Conservation (phyloP, 2,329 filamentous ascomycete species). For the Penicillium sp. region DNA sequence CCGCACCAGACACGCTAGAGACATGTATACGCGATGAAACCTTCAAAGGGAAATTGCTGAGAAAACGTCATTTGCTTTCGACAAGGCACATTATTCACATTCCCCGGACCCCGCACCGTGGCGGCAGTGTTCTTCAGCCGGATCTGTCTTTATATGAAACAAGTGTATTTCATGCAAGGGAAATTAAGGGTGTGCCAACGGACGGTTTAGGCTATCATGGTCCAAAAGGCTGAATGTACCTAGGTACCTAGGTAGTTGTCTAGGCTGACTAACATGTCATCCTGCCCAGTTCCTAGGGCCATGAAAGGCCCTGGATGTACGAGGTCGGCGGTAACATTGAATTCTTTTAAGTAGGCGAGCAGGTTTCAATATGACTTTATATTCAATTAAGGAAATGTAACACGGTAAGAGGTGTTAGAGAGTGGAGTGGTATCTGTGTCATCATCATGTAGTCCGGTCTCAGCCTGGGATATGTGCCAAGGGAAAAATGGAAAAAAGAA, state of each 20-base stretch:
- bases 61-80: not conserved
- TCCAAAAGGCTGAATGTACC: not conserved
- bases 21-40: not conserved
- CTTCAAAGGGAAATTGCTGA: not conserved
- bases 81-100: not conserved
- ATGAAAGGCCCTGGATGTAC: not conserved
- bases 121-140: not conserved
- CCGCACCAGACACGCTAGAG: not conserved
- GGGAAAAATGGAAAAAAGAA: not conserved
- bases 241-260: too few species aligned
- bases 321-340: too few species aligned
- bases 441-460: conserved; percentile 12
- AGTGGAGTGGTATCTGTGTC: conserved; percentile 26
- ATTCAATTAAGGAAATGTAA: not conserved
- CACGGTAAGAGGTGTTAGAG: conserved; percentile 1
- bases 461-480: conserved; percentile 8
- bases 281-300: not conserved
- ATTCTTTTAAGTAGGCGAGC: not conserved
- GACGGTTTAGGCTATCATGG: too few species aligned
- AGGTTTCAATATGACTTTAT: not conserved
- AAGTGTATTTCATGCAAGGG: not conserved
- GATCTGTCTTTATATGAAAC: not conserved
- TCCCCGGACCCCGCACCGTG: not conserved
- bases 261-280: not conserved
- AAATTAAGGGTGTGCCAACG: not conserved